Evolutionary conservation across 352 stramenopile genomes (phyloP).

Genomic region (Paralagenidium karlingii): DNA sequence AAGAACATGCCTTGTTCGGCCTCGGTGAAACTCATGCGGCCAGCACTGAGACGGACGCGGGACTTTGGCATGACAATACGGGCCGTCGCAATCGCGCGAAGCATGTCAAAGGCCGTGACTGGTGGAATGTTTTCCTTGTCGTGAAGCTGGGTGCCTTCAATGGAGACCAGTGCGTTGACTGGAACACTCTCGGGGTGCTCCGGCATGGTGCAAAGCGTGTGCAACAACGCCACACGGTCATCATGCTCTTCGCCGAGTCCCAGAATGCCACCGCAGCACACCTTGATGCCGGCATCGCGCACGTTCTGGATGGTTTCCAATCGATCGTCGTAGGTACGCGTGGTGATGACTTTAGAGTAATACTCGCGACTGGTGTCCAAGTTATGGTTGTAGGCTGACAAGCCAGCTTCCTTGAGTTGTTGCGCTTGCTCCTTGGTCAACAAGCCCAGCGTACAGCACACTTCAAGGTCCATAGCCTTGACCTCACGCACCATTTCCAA

Average conservation of each 20-base stretch:
- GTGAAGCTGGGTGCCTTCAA: constrained; percentile 91
- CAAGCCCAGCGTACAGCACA: constrained; percentile 97
- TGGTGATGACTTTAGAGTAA: constrained; percentile 96
- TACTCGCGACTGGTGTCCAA: constrained; percentile 96
- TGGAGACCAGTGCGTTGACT: constrained; percentile 94
- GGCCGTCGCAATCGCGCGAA: constrained; percentile 94
- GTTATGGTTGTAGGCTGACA: constrained; percentile 98
- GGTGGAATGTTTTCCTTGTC: constrained; percentile 78
- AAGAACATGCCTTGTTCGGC: constrained; percentile 96
- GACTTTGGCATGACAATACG: constrained; percentile 96
- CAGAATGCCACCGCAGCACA: constrained; percentile 96
- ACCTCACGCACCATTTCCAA: constrained; percentile 94
- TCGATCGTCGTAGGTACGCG: constrained; percentile 94
- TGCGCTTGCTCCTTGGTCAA: constrained; percentile 91
- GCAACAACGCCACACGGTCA: constrained; percentile 91
- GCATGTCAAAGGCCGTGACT: constrained; percentile 95
- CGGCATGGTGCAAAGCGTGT: constrained; percentile 93
- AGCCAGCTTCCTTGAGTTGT: constrained; percentile 95
- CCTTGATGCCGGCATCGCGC: constrained; percentile 93
- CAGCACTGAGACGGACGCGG: constrained; percentile 94
- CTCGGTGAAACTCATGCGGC: constrained; percentile 94
- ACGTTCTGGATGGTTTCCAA: constrained; percentile 95
- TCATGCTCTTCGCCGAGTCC: constrained; percentile 91
- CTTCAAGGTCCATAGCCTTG: constrained; percentile 85
- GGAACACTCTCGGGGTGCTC: constrained; percentile 94